Percentiles rank a stretch among this genome's conserved stretches.
Conservation (phyloP, 2,329 filamentous ascomycete genomes). For the Neofusicoccum sp. region DNA sequence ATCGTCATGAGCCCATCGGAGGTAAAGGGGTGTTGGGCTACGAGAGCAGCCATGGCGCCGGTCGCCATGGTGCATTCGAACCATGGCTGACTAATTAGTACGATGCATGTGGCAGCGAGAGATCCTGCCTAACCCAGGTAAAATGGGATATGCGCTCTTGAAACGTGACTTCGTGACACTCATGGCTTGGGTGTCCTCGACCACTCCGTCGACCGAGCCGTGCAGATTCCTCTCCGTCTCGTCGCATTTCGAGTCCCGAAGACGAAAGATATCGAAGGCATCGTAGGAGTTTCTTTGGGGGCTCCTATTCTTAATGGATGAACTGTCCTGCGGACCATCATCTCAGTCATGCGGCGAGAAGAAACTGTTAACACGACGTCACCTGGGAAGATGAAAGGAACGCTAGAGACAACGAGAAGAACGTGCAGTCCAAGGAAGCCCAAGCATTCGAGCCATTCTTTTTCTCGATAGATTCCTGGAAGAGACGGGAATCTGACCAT, state of each 20-base stretch:
- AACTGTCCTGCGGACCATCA: too few relatives aligned
- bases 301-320: too few relatives aligned
- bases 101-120: too few relatives aligned
- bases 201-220: background rate
- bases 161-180: background rate
- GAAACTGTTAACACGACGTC: too few relatives aligned
- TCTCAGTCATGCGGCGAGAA: too few relatives aligned
- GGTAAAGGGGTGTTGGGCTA: slow-evolving; percentile 59
- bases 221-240: background rate
- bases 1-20: slow-evolving; percentile 65
- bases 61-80: slow-evolving; percentile 75
- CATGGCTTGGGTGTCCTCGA: background rate
- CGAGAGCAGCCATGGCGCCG: slow-evolving; percentile 65
- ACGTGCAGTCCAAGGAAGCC: too few relatives aligned
- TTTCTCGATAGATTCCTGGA: background rate
- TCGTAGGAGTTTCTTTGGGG: background rate
- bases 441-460: too few relatives aligned
- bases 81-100: slow-evolving; percentile 53
- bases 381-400: too few relatives aligned
- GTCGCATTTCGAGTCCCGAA: background rate
- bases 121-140: slow-evolving; percentile 31
- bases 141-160: slow-evolving; percentile 25
- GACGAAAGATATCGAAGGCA: background rate
- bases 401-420: too few relatives aligned
- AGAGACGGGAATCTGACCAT: background rate